A percentile compares a stretch with the other conserved stretches of the same genome.
Conservation (phyloP, 2,329 filamentous ascomycete species). For the Botrytis sinoallii region DNA sequence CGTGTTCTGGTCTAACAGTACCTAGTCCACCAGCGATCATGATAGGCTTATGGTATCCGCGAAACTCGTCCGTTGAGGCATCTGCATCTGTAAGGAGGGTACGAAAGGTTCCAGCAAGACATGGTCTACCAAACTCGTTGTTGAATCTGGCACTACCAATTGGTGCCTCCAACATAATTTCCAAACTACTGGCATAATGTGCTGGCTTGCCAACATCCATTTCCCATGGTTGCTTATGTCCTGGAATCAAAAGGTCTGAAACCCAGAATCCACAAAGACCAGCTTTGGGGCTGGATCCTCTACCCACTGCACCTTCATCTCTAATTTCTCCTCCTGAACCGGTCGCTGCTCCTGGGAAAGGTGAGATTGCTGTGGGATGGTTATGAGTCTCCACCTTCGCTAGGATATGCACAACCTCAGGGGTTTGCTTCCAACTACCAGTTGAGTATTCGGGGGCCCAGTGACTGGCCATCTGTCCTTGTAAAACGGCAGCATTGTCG, state of each 20-base stretch:
- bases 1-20: constrained; percentile 85
- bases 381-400: constrained; percentile 98
- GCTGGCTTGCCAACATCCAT: constrained; percentile 82
- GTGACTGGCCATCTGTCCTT: constrained; percentile 67
- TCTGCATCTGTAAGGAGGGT: constrained; percentile 74
- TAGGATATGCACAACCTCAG: constrained; percentile 82
- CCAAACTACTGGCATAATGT: constrained; percentile 89
- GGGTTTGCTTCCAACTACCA: constrained; percentile 82
- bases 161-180: constrained; percentile 97
- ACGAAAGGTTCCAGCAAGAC: constrained; percentile 84
- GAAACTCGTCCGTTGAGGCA: constrained; percentile 53
- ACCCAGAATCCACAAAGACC: constrained; percentile 92
- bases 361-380: constrained; percentile 92
- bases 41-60: constrained; percentile 97
- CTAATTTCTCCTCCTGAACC: constrained; percentile 94
- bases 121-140: constrained; percentile 94
- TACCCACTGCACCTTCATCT: constrained; percentile 90
- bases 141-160: constrained; percentile 95
- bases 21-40: constrained; percentile 97
- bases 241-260: constrained; percentile 88
- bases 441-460: constrained; percentile 88
- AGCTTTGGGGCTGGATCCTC: constrained; percentile 89
- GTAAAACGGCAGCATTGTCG: constrained; percentile 92
- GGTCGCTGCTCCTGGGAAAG: constrained; percentile 88
- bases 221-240: constrained; percentile 82